A percentile compares a stretch with the other conserved stretches of the same genome.
These are phyloP conservation scores for Cenchrus purpureus DNA, from an alignment of 176 grass and related monocot genomes.

Conservation along the genomic window DNA sequence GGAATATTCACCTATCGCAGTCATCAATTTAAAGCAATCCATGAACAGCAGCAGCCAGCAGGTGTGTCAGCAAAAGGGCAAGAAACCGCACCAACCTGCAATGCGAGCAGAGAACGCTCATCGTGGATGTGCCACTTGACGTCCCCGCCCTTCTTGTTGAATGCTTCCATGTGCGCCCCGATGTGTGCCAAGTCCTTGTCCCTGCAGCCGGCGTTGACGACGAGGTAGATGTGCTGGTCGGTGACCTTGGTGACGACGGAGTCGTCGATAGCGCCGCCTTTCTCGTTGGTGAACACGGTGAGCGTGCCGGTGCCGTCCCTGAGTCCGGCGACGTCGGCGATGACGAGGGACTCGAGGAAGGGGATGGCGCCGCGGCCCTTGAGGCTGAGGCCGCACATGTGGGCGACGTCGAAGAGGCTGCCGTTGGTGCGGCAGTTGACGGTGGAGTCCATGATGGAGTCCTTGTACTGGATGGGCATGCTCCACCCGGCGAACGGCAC, in stretches of 20 bases:
- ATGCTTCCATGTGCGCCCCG: constrained; percentile 78
- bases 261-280: constrained; percentile 87
- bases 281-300: constrained; percentile 89
- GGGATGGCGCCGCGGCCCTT: constrained; percentile 54
- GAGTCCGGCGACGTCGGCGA: constrained; percentile 76
- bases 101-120: constrained; percentile 86
- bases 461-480: constrained; percentile 99
- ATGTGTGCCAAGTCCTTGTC: constrained; percentile 96
- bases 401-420: constrained; percentile 94
- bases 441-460: constrained; percentile 99
- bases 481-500: constrained; percentile 97
- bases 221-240: constrained; percentile 87
- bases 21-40: background rate
- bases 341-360: constrained; percentile 91
- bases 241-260: constrained; percentile 79
- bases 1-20: background rate
- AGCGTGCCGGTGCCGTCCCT: constrained; percentile 74
- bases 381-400: constrained; percentile 95
- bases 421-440: constrained; percentile 86
- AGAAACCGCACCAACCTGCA: constrained; percentile 60
- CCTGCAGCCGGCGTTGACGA: constrained; percentile 95
- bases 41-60: background rate
- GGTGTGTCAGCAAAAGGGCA: background rate
- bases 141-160: constrained; percentile 74
- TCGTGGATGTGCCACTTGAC: constrained; percentile 96